Base-by-base conservation (phyloP, 2,329 filamentous ascomycete species). In the Ambrosiella cleistominuta region DNA sequence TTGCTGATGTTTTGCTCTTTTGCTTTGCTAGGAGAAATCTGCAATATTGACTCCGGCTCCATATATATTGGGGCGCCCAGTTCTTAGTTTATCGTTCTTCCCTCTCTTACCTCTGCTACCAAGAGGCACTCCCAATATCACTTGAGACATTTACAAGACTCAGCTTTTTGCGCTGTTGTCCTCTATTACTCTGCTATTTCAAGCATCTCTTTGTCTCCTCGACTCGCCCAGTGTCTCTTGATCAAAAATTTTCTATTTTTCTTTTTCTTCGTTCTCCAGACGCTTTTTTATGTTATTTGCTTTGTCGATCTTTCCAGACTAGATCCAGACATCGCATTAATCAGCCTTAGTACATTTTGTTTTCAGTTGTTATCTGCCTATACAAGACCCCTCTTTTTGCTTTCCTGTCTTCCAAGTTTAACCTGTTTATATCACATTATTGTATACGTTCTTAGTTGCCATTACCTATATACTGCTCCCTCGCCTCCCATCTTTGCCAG, bases 41-140 rank as follows among this genome's bases (percentile, higher is more conserved):
- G 19, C n/a, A 17, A 17, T 13, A 47, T 8, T 17, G 4, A 47
- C 44, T 47, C n/a, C n/a, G 27, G 4, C n/a, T 42, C 37, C 37
- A 55, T 55, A 58, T 58, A 58, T 58, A 58, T 54, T 13, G 19
- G 39, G 51, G 39, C 50, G 27, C 9, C 38, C 50, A 15, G 37
- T 36, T 15, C 15, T 44, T 9, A 13, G 35, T 40, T 54, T 47
- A 7, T 55, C 39, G 27, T 39, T 54, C 49, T 35, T 39, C 49
- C 51, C 40, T 8, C 27, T 36, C 17, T 12, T 35, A 2, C 13
- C 17, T 51, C 17, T 9, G 15, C 38, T 36, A 55, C 38, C 57
- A 55, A 58, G 57, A 58, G 51, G 52, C 57, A 39, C 57, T 58
- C 37, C 39, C 2, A 51, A 27, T 19, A 50, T 54, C 27, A 11